These are phyloP conservation scores for Wickerhamomyces canadensis DNA, from an alignment of 805 yeast species.

Conservation along the genomic window DNA sequence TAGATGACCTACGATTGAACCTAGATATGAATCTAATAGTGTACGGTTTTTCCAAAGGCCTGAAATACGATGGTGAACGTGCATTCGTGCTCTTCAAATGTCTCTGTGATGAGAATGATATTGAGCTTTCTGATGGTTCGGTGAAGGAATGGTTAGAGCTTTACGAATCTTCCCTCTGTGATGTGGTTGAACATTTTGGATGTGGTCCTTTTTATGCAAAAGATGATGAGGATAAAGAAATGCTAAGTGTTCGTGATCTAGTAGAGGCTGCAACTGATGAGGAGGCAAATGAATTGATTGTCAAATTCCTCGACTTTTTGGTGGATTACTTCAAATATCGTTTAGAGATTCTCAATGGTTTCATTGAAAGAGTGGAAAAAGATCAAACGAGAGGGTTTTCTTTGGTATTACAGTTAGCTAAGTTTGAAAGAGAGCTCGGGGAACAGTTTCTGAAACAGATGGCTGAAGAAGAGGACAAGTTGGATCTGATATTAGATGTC, in stretches of 20 bases:
- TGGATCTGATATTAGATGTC: slow-evolving; percentile 15
- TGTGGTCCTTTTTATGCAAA: not conserved
- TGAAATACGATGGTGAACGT: slow-evolving; percentile 13
- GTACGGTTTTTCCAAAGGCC: slow-evolving; percentile 25
- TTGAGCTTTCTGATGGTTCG: slow-evolving; percentile 8
- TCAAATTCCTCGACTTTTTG: slow-evolving; percentile 16
- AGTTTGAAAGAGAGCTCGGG: slow-evolving; percentile 13
- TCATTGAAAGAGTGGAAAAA: slow-evolving; percentile 1
- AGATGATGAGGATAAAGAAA: slow-evolving; percentile 9
- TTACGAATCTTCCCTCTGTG: slow-evolving; percentile 17
- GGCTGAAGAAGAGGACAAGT: slow-evolving; percentile 7
- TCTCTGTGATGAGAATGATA: slow-evolving; percentile 6
- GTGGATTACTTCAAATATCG: slow-evolving; percentile 11
- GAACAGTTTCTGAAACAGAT: slow-evolving; percentile 5
- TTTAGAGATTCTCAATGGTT: slow-evolving; percentile 1
- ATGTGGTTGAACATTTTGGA: slow-evolving; percentile 19
- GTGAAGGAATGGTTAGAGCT: slow-evolving; percentile 10
- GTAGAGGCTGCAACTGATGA: slow-evolving; percentile 14
- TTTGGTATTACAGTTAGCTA: slow-evolving; percentile 13
- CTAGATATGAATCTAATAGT: slow-evolving; percentile 29
- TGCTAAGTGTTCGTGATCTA: slow-evolving; percentile 10
- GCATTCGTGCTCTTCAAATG: slow-evolving; percentile 16
- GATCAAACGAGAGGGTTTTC: slow-evolving; percentile 4
- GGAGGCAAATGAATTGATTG: slow-evolving; percentile 15
- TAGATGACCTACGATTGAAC: slow-evolving; percentile 21